Evolutionary conservation across 305 asterid species (phyloP).

Genomic region (Solanum aculeatissimum): DNA sequence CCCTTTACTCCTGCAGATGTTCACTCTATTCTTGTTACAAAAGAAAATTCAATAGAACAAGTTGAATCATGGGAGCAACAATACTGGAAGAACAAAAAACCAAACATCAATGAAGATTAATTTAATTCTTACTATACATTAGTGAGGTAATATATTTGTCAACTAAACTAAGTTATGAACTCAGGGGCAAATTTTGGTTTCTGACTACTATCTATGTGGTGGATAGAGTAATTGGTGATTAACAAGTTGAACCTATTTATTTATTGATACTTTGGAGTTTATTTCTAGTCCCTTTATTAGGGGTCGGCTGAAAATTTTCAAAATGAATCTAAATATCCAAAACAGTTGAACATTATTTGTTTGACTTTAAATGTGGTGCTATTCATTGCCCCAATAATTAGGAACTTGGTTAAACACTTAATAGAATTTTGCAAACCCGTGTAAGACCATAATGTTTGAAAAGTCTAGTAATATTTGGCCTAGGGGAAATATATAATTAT

Average conservation of each 20-base stretch:
- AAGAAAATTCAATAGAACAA: slow-evolving; percentile 27
- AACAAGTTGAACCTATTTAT: not conserved
- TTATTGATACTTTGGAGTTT: not conserved
- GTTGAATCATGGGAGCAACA: slow-evolving; percentile 59
- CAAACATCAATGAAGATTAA: not conserved
- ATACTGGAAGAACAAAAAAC: slow-evolving; percentile 39
- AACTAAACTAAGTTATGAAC: not conserved
- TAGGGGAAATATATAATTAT: not conserved
- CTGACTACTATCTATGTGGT: not conserved
- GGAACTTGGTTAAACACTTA: not conserved
- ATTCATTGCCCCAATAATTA: too few relatives aligned
- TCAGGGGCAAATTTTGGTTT: not conserved
- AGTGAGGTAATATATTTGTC: not conserved
- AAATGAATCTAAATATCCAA: not conserved
- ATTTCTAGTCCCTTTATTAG: not conserved
- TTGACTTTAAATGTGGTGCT: not conserved
- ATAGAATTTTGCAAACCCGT: not conserved
- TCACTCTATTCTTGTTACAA: slow-evolving; percentile 33
- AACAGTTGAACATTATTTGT: too few relatives aligned
- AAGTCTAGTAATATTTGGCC: not conserved
- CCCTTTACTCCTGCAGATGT: slow-evolving; percentile 53
- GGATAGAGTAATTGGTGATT: not conserved
- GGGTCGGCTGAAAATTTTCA: not conserved
- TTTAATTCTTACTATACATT: not conserved
- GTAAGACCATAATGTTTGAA: not conserved